Conservation (phyloP, 305 asterid species). For the Euphrasia arctica region DNA sequence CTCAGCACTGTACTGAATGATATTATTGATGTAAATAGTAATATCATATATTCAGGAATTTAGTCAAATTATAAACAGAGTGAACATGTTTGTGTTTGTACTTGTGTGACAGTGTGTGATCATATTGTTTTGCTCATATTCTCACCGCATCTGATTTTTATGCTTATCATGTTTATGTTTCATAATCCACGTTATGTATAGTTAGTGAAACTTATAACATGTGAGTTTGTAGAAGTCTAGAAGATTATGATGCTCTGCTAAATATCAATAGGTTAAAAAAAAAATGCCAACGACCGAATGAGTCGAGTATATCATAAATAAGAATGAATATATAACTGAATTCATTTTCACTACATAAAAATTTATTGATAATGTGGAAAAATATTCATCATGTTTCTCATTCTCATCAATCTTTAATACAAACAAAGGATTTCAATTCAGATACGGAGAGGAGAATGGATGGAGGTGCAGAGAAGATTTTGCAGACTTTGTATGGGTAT, state of each 20-base stretch:
- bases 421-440: slow-evolving; percentile 27
- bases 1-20: slow-evolving; percentile 1
- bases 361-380: not conserved
- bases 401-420: slow-evolving; percentile 6
- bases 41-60: not conserved
- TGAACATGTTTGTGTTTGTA: not conserved
- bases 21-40: not conserved
- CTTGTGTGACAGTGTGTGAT: not conserved
- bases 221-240: not conserved
- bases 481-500: slow-evolving; percentile 91
- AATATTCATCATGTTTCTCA: not conserved
- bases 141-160: not conserved
- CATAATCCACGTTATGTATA: slow-evolving; percentile 3
- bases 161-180: not conserved
- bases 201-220: slow-evolving; percentile 5
- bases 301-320: not conserved
- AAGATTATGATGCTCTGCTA: not conserved
- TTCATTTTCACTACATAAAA: slow-evolving; percentile 1
- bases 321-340: not conserved
- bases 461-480: slow-evolving; percentile 70
- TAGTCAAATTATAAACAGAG: not conserved
- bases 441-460: slow-evolving; percentile 93
- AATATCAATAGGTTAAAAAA: not conserved
- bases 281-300: not conserved
- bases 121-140: slow-evolving; percentile 3